Conservation (phyloP, 305 asterid genomes). For the Fraxinus floribunda region DNA sequence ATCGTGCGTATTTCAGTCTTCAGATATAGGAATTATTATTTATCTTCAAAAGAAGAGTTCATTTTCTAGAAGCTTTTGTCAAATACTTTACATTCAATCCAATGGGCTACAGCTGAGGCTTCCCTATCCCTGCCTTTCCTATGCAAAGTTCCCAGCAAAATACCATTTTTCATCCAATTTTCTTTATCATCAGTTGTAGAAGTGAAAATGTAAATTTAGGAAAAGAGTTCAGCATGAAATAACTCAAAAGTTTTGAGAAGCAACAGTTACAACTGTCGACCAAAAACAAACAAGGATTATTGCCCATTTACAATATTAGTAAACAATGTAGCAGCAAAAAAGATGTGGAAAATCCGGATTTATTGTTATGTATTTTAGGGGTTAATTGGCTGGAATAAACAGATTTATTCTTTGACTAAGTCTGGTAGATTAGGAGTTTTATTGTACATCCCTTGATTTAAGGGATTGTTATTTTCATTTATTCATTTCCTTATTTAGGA, state of each 20-base stretch:
- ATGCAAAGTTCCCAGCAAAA: slow-evolving; percentile 2
- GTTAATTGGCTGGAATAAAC: too few relatives aligned
- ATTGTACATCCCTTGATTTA: too few relatives aligned
- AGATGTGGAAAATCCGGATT: too few relatives aligned
- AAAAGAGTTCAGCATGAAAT: slow-evolving; percentile 5
- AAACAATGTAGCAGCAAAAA: slow-evolving; percentile 16
- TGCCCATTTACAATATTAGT: slow-evolving; percentile 14
- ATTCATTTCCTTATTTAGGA: too few relatives aligned
- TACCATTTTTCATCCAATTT: slow-evolving; percentile 1
- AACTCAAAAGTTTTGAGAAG: slow-evolving; percentile 16
- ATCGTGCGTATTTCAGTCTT: slow-evolving; percentile 9
- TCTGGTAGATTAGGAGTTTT: too few relatives aligned
- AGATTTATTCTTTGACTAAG: too few relatives aligned
- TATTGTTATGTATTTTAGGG: too few relatives aligned
- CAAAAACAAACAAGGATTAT: slow-evolving; percentile 4
- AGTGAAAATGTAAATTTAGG: not conserved
- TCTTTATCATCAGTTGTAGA: not conserved
- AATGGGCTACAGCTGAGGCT: not conserved
- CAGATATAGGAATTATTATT: slow-evolving; percentile 12
- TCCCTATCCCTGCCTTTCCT: slow-evolving; percentile 6
- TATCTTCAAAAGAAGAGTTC: slow-evolving; percentile 12
- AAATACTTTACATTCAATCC: not conserved
- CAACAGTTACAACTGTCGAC: slow-evolving; percentile 9
- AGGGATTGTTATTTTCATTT: too few relatives aligned
- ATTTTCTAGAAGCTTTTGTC: not conserved